Base-by-base conservation (phyloP, 2,329 filamentous ascomycete genomes). In the Hortaea werneckii region DNA sequence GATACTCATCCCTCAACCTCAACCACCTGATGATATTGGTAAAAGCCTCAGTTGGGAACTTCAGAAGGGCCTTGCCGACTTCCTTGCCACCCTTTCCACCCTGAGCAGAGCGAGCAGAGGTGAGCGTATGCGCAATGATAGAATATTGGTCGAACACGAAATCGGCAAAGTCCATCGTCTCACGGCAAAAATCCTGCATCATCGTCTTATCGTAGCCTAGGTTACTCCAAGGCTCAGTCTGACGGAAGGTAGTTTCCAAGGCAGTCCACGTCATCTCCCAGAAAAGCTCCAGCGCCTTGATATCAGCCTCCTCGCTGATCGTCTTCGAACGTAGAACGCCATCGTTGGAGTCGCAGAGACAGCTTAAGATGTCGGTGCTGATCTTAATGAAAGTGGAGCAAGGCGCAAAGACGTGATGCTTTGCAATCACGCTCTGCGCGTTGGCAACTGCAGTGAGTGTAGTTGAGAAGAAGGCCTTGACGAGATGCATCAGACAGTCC, bases 111-210 rank as follows among this genome's bases (percentile, higher is more conserved):
- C 38, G 28, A 67, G 26, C 68, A 67, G 43, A 69, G 68, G 68
- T 68, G 46, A 88, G 65, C 9, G 85, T 84, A 40, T 82, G 84
- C 2, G 86, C 79, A 51, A 98, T 81, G 48, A 95, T 77, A 42
- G 81, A 82, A 62, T 94, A 92, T 56, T 95, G 82, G 37, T 86
- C 82, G 59, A 96, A 85, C 1, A 95, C 75, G 32, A 78, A 76
- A 59, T 94, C 86, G 0, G 90, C 89, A 59, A 95, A 85, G 57
- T 96, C 87, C 79, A 98, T 98, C 10, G 86, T 85, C 60, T 95
- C 87, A 54, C 92, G 82, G 61, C 89, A 95, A 58, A 96, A 95
- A 47, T 95, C 82, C 57, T 88, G 83, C 85, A 98, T 89, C 44
- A 79, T 73, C 13, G 73, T 67, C 61, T 87, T 92, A 42, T 90